Base-by-base conservation (phyloP, 2,329 filamentous ascomycete genomes). In the Trichoderma sp. region DNA sequence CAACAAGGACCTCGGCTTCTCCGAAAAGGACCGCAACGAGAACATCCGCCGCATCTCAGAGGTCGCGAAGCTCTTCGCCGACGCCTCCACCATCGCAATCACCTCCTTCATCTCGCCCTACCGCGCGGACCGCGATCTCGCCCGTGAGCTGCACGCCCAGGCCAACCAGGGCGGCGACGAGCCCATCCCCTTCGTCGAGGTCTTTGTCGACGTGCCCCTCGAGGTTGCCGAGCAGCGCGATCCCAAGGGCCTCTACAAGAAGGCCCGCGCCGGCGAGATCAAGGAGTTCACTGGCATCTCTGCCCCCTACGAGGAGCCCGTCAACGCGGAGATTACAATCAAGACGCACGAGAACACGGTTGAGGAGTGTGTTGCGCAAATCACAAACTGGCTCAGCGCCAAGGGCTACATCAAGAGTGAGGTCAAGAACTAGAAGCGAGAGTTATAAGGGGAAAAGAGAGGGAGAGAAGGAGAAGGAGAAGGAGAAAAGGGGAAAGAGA, bases 61-160 rank as follows among this genome's bases (percentile, higher is more conserved):
- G 85, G 94, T 98, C 50, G 93, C 95, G 70, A 97, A 97, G 82
- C 89, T 99, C 72, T 99, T 99, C 81, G 94, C 95, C 70, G 95
- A 99, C 83, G 89, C 89, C 64, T 89, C 92, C 71, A 92, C 91
- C 67, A 88, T 98, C 74, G 92, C 94, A 72, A 89, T 99, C 72
- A 97, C 95, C 64, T 95, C 92, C 70, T 99, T 99, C 84, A 99
- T 99, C 84, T 96, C 92, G 1, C 95, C 95, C 1, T 98, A 97
- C 85, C 88, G 88, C 67, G 90, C 90, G 37, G 95, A 99, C 82
- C 89, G 95, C 68, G 84, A 92, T 72, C 86, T 92, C 50, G 95
- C 95, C 9, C 89, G 95, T 68, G 84, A 89, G 70, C 83, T 99
- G 74, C 95, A 99, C 81, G 84, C 86, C 2, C 83, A 86, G 67